Evolutionary conservation across 139 green algal genomes (phyloP).

Genomic region (Trebouxia sp.): DNA sequence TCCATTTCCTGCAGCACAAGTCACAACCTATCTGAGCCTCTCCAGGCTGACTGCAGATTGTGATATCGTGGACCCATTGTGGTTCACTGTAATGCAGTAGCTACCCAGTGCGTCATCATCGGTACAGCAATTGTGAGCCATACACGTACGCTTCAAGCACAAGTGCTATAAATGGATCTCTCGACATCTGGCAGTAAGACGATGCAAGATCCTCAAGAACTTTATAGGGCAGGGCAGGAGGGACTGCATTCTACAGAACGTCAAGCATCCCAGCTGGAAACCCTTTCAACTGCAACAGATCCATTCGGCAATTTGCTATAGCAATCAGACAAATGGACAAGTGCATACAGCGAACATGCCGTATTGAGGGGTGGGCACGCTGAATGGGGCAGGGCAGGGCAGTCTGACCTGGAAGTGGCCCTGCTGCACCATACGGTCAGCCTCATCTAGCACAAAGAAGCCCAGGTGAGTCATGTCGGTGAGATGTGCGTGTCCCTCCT

Average conservation of each 20-base stretch:
- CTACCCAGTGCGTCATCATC: no score
- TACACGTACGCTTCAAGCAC: no score
- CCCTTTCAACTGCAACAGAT: not conserved
- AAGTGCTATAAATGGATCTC: no score
- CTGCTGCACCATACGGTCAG: slow-evolving; percentile 92
- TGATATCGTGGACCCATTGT: no score
- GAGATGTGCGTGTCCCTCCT: slow-evolving; percentile 68
- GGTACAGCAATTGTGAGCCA: no score
- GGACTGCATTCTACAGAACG: no score
- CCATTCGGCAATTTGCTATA: not conserved
- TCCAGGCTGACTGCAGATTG: no score
- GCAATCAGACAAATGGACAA: not conserved
- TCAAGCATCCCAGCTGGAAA: no score
- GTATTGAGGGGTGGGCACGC: not conserved
- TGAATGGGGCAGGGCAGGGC: not conserved
- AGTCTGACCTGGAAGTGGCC: slow-evolving; percentile 69
- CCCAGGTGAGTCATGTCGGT: slow-evolving; percentile 62
- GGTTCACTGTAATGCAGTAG: no score
- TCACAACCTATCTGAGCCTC: not conserved
- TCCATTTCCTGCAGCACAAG: slow-evolving; percentile 65
- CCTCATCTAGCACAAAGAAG: slow-evolving; percentile 96
- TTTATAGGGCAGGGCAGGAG: no score
- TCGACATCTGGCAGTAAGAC: no score
- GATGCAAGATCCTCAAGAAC: no score
- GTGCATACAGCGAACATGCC: not conserved